Evolutionary conservation across 176 grass and related monocot species (phyloP).

Genomic region (Lolium rigidum): DNA sequence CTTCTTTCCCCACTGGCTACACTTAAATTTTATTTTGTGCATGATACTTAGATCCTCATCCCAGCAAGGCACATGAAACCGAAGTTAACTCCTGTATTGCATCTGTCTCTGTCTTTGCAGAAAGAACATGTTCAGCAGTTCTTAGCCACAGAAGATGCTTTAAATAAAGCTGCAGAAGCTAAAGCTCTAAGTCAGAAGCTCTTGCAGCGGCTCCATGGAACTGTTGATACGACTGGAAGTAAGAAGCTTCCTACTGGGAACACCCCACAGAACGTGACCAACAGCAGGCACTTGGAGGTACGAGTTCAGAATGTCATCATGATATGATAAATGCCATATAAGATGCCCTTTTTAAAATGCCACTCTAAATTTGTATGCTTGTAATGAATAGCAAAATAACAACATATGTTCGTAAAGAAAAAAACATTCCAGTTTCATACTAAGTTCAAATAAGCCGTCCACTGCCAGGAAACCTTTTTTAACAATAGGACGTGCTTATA

Average conservation of each 20-base stretch:
- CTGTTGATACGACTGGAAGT: conserved; percentile 57
- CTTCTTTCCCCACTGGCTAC: not conserved
- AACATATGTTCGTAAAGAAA: conserved; percentile 1
- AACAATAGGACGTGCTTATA: not conserved
- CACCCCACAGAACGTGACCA: conserved; percentile 68
- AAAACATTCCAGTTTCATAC: conserved; percentile 17
- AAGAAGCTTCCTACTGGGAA: conserved; percentile 69
- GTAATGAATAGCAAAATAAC: conserved; percentile 26
- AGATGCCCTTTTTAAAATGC: not conserved
- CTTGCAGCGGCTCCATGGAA: conserved; percentile 81
- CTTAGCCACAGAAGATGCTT: conserved; percentile 98
- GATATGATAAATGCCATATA: conserved; percentile 17
- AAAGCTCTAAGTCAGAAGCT: conserved; percentile 92
- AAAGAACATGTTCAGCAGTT: conserved; percentile 99
- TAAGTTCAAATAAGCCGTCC: conserved; percentile 12
- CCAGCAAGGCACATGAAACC: conserved; percentile 33
- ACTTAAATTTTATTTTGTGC: not conserved
- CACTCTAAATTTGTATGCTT: conserved; percentile 14
- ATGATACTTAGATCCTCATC: conserved; percentile 8
- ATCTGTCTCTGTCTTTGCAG: conserved; percentile 72
- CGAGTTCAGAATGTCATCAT: conserved; percentile 35
- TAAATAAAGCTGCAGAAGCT: conserved; percentile 98
- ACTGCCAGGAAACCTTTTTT: not conserved
- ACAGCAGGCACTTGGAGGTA: conserved; percentile 86
- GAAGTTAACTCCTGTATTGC: conserved; percentile 43